A percentile compares a stretch with the other conserved stretches of the same genome.
These are phyloP conservation scores for Penicillium coprophilum DNA, from an alignment of 495 filamentous ascomycete genomes.

Conservation along the genomic window DNA sequence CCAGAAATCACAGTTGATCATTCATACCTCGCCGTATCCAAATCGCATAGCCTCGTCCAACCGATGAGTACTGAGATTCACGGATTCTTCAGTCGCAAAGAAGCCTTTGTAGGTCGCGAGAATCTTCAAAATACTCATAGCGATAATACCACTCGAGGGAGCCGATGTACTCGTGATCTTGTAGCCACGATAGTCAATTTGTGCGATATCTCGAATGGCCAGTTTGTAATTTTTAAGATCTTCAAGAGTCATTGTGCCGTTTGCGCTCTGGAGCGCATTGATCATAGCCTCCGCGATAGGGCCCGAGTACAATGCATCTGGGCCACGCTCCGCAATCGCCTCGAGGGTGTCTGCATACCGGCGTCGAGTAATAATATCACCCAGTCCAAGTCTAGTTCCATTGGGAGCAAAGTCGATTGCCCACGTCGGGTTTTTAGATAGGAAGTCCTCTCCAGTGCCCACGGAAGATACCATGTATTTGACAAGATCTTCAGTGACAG, in stretches of 20 bases:
- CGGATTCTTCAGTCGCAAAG: conserved; percentile 43
- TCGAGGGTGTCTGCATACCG: conserved; percentile 79
- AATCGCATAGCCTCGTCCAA: conserved; percentile 86
- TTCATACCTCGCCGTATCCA: conserved; percentile 66
- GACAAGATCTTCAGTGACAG: conserved; percentile 65
- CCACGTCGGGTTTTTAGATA: conserved; percentile 72
- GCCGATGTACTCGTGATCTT: conserved; percentile 66
- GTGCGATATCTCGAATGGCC: conserved; percentile 56
- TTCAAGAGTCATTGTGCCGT: conserved; percentile 80
- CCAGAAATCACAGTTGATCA: neutral
- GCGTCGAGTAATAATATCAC: conserved; percentile 74
- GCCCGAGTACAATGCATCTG: conserved; percentile 76
- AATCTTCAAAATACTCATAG: conserved; percentile 71
- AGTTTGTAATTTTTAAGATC: conserved; percentile 72
- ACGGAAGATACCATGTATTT: conserved; percentile 60
- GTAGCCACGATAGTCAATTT: conserved; percentile 70
- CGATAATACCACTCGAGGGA: conserved; percentile 72
- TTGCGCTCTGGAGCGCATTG: conserved; percentile 55
- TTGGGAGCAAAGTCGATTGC: conserved; percentile 87
- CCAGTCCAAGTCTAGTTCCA: conserved; percentile 63
- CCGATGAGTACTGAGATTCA: conserved; percentile 71
- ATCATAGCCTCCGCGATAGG: conserved; percentile 72
- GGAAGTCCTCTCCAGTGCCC: conserved; percentile 53
- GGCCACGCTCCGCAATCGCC: conserved; percentile 65
- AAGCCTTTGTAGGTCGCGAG: conserved; percentile 68